phyloP scores from a whole-genome alignment of 2,329 filamentous ascomycete genomes.

The Cercospora zeina region DNA sequence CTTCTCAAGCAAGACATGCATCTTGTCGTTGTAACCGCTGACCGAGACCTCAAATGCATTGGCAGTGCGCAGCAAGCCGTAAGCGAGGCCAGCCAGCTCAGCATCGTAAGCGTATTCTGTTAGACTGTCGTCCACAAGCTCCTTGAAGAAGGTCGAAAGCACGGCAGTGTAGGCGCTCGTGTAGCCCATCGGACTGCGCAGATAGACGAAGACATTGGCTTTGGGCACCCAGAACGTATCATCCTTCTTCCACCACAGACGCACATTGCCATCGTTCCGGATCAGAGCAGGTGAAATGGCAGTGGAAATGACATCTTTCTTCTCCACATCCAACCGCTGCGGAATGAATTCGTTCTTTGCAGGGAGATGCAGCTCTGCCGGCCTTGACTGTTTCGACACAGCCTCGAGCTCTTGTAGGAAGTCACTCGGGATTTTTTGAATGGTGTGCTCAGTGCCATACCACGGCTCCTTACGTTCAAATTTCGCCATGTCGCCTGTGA shows the following conservation, averaged over 20 bases:
- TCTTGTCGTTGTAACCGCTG: conserved; percentile 94
- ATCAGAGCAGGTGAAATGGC: conserved; percentile 75
- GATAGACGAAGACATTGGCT: conserved; percentile 78
- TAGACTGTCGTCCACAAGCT: conserved; percentile 82
- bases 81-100: conserved; percentile 84
- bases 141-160: conserved; percentile 76
- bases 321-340: conserved; percentile 88
- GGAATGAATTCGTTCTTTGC: conserved; percentile 96
- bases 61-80: conserved; percentile 71
- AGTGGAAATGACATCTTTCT: conserved; percentile 80
- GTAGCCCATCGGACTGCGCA: conserved; percentile 76
- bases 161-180: conserved; percentile 76
- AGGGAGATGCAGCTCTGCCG: conserved; percentile 76
- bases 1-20: conserved; percentile 85
- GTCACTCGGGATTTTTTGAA: conserved; percentile 74
- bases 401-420: conserved; percentile 70
- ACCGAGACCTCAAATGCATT: conserved; percentile 72
- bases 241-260: conserved; percentile 98
- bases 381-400: conserved; percentile 61
- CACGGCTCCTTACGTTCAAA: conserved; percentile 92
- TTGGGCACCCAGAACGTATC: conserved; percentile 98
- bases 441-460: conserved; percentile 94
- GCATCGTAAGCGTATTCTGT: conserved; percentile 96
- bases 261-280: conserved; percentile 75
- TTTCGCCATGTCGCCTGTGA: conserved; percentile 61